Base-by-base conservation (phyloP, 495 filamentous ascomycete species). In the Podospora pseudopauciseta region DNA sequence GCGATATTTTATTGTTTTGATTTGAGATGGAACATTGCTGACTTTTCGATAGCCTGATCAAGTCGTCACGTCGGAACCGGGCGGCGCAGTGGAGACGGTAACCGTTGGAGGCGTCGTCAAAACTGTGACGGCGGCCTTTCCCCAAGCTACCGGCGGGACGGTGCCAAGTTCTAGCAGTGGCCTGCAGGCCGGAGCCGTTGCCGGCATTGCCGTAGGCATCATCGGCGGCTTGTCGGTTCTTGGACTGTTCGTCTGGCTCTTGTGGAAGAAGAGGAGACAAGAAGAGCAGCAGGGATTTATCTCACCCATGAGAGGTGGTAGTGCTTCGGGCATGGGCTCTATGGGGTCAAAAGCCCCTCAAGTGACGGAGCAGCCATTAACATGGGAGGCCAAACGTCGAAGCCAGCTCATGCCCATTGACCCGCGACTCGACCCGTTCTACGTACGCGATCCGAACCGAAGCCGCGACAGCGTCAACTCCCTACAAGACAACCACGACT, bases 401-500 rank as follows among this genome's bases (percentile, higher is more conserved):
- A 87, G 84, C 74, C 77, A 80, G 27, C 73, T 84, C 26, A 83
- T 85, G 81, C 80, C 83, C 1, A 77, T 86, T 58, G 84, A 87
- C 71, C 84, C 84, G n/a, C 79, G 85, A 59, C 78, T 86, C 71
- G 82, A 86, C 65, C 84, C 84, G 0, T 85, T 81, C 0, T 86
- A 85, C 68, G 74, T 74, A 30, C 75, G 81, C 18, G 78, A 77
- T 26, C 80, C 78, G 28, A 84, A 82, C 64, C 81, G 81, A 70
- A 85, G 83, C 68, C 80, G 80, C 67, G 83, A 86, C 69, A 86
- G 84, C 72, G 72, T 87, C 70, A 79, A 80, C 60, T 86, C 84
- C 4, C 73, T 87, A 3, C 83, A 83, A 66, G 85, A 87, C 69
- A 82, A 87, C 67, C 82, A 83, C 26, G 85, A 87, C 65, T 87